Evolutionary conservation across 768 basidiomycete species (phyloP).

Genomic region (Lactarius sp.): DNA sequence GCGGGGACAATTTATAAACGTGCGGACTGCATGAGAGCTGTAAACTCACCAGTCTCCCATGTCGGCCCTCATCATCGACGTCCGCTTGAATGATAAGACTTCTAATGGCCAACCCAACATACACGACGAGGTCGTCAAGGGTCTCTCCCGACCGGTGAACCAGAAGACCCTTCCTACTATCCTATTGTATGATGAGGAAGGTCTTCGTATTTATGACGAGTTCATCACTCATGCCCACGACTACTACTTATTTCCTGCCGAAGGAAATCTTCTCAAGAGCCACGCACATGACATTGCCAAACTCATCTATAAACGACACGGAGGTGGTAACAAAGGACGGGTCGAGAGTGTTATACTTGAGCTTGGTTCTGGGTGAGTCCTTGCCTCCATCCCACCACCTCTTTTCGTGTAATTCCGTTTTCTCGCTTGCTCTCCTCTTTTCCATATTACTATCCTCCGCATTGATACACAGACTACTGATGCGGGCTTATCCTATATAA

Average conservation of each 20-base stretch:
- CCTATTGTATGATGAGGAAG: slow-evolving; percentile 81
- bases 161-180: slow-evolving; percentile 71
- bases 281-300: slow-evolving; percentile 71
- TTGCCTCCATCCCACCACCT: not conserved
- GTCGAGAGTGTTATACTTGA: slow-evolving; percentile 68
- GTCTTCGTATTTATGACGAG: slow-evolving; percentile 80
- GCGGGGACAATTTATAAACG: slow-evolving; percentile 9
- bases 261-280: slow-evolving; percentile 75
- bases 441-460: not conserved
- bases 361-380: slow-evolving; percentile 88
- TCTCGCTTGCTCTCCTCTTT: not conserved
- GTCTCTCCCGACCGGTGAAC: slow-evolving; percentile 50
- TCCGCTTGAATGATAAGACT: slow-evolving; percentile 38
- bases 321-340: slow-evolving; percentile 20
- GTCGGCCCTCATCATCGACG: slow-evolving; percentile 43
- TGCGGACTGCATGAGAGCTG: not conserved
- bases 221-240: slow-evolving; percentile 74
- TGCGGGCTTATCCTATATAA: not conserved
- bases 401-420: not conserved
- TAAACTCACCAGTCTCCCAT: slow-evolving; percentile 7
- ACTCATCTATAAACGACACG: slow-evolving; percentile 53
- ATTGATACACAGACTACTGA: not conserved
- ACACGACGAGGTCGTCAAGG: slow-evolving; percentile 46
- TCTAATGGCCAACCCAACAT: slow-evolving; percentile 34
- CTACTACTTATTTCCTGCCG: slow-evolving; percentile 89